Evolutionary conservation across 768 basidiomycete species (phyloP).

Genomic region (Termitomyces sp.): DNA sequence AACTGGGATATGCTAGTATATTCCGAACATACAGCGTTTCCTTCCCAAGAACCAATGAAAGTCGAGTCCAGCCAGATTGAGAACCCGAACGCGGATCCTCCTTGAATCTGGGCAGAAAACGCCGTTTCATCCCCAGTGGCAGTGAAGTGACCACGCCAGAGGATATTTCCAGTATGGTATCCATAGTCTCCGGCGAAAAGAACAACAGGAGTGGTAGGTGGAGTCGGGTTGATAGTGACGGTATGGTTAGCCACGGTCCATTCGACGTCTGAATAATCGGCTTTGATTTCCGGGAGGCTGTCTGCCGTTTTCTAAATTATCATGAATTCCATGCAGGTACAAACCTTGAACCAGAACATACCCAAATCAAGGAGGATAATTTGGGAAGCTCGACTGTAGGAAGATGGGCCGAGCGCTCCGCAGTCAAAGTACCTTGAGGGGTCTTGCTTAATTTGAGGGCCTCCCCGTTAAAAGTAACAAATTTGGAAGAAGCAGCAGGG

Average conservation of each 20-base stretch:
- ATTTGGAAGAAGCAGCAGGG: constrained; percentile 34
- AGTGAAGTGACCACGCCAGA: constrained; percentile 51
- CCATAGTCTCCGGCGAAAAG: constrained; percentile 50
- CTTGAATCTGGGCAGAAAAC: constrained; percentile 36
- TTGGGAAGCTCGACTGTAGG: constrained; percentile 34
- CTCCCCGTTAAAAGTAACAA: constrained; percentile 42
- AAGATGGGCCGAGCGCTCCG: constrained; percentile 26
- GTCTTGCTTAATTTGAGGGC: constrained; percentile 32
- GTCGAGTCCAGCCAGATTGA: constrained; percentile 47
- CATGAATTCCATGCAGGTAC: neutral
- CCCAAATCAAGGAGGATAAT: constrained; percentile 34
- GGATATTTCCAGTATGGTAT: constrained; percentile 48
- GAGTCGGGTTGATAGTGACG: constrained; percentile 38
- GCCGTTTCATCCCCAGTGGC: constrained; percentile 44
- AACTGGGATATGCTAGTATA: constrained; percentile 35
- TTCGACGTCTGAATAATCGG: constrained; percentile 35
- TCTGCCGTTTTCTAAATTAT: constrained; percentile 35
- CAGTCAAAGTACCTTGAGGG: constrained; percentile 38
- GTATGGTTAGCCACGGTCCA: constrained; percentile 43
- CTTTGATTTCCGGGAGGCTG: constrained; percentile 39
- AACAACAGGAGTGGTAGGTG: constrained; percentile 35
- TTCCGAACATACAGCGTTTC: constrained; percentile 31
- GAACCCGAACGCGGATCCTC: constrained; percentile 47
- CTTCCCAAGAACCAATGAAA: constrained; percentile 47
- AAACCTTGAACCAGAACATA: constrained; percentile 15